Evolutionary conservation across 257 asterid species (phyloP).

Genomic region (Fraxinus anomala): DNA sequence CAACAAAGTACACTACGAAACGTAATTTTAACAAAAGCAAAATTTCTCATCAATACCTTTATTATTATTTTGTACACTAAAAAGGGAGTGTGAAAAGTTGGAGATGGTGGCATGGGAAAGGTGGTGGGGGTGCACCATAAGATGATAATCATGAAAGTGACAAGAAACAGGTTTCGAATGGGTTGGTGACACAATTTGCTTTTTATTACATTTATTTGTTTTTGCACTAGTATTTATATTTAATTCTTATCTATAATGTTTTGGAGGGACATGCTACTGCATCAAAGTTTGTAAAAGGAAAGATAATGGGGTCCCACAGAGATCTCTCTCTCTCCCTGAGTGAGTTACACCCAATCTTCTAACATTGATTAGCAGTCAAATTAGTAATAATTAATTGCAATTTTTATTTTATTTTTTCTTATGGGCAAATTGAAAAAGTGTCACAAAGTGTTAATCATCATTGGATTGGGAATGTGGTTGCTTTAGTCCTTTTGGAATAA

Average conservation of each 20-base stretch:
- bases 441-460: conserved; percentile 35
- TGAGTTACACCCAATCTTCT: conserved; percentile 41
- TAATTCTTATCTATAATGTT: conserved; percentile 17
- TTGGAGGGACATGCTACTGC: conserved; percentile 35
- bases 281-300: conserved; percentile 53
- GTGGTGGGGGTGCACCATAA: conserved; percentile 37
- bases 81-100: conserved; percentile 19
- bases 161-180: conserved; percentile 43
- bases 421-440: conserved; percentile 1
- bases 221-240: background rate
- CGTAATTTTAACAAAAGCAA: background rate
- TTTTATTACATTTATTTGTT: conserved; percentile 4
- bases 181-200: conserved; percentile 41
- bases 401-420: background rate
- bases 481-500: conserved; percentile 40
- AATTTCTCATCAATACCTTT: background rate
- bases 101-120: conserved; percentile 20
- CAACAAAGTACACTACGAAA: background rate
- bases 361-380: conserved; percentile 25
- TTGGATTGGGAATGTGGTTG: conserved; percentile 40
- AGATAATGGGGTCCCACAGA: conserved; percentile 47
- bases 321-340: conserved; percentile 31
- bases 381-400: background rate
- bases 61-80: background rate
- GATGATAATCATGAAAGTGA: conserved; percentile 46